Base-by-base conservation (phyloP, 2,329 filamentous ascomycete genomes). In the Boeremia lycopersici region DNA sequence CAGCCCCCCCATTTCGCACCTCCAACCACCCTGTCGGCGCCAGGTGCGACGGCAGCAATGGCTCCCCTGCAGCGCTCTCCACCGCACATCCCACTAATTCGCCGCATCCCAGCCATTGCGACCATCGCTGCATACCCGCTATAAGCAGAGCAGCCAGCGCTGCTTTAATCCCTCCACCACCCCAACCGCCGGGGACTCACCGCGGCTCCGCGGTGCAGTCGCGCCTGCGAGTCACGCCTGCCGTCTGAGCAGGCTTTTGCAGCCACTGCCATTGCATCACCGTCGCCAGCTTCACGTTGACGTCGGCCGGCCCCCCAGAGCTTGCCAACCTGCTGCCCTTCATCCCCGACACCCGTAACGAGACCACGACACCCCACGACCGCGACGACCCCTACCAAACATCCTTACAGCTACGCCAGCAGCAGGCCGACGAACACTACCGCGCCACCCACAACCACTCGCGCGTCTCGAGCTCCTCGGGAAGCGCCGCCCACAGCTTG, bases 391-490 rank as follows among this genome's bases (percentile, higher is more conserved):
- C 66, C 42, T 74, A 74, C 61, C 70, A 67, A 48, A 72, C 72
- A 57, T 74, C 74, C 29, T 63, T 74, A 51, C 72, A 75, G 74
- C 74, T 76, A 73, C 74, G 74, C 71, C 74, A 76, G 73, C 74
- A 76, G 65, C 72, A 74, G 63, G 69, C 71, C 57, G 67, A 67
- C 48, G 67, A 71, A 40, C 71, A 65, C 62, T 70, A 72, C 53
- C 68, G 68, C 53, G 62, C 67, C 34, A 64, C 71, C 49, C 66
- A 72, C 63, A 67, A 72, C 54, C 68, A 65, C 60, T 79, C 78
- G 62, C 80, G 78, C 63, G 79, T 80, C 15, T 80, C 82, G 25
- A 84, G 79, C 61, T 82, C 81, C 26, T 79, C 81, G 23, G 81
- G 78, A 53, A 83, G 82, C 65, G 72, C 65, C 15, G 64, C 75